Percentiles rank a stretch among this genome's conserved stretches.
Evolutionary conservation across 768 basidiomycete genomes (phyloP).

Genomic region (Naganishia randhawae): DNA sequence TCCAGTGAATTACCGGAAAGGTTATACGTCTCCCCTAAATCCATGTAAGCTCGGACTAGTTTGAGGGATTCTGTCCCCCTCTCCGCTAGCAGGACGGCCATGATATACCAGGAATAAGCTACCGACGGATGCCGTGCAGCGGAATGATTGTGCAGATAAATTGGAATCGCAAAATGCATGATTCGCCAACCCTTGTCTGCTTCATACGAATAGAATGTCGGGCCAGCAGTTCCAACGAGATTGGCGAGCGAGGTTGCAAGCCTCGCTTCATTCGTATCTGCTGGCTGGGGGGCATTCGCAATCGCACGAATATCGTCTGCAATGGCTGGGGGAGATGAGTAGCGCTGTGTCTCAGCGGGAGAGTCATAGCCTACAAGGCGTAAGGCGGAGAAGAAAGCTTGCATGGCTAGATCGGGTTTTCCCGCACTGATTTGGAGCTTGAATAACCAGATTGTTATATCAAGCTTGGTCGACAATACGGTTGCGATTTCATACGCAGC

Average conservation of each 20-base stretch:
- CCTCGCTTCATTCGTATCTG: background rate
- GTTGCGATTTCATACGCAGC: background rate
- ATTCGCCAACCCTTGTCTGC: background rate
- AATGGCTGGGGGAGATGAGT: background rate
- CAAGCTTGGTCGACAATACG: background rate
- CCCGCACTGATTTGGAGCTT: background rate
- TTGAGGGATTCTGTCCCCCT: background rate
- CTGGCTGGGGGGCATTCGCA: background rate
- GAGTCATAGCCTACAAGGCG: background rate
- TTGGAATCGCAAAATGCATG: background rate
- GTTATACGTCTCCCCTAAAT: background rate
- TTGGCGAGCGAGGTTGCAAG: background rate
- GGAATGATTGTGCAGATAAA: background rate
- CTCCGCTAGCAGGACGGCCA: background rate
- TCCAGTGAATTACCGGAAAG: background rate
- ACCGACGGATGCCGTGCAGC: slow-evolving; percentile 4
- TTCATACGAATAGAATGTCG: background rate
- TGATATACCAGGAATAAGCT: slow-evolving; percentile 1
- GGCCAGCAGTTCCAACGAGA: slow-evolving; percentile 6
- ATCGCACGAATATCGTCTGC: background rate
- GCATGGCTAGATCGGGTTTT: background rate
- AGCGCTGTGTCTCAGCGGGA: background rate
- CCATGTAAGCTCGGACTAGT: background rate
- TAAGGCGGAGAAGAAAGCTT: background rate
- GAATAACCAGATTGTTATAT: slow-evolving; percentile 17